phyloP scores from a whole-genome alignment of 176 grass and related monocot genomes.

The Miscanthus lutarioriparius region DNA sequence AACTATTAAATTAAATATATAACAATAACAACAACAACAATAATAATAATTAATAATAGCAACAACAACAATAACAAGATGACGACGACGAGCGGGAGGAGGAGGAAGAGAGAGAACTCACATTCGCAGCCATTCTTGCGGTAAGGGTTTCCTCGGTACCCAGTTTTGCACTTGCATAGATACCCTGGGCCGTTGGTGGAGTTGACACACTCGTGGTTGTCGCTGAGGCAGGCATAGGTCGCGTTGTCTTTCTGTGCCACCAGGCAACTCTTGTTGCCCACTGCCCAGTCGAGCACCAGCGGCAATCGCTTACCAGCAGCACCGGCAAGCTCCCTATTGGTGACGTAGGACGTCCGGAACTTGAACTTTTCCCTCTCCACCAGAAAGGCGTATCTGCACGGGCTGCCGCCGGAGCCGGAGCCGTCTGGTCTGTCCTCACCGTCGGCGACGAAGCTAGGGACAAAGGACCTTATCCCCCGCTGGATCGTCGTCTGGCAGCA shows the following conservation, averaged over 20 bases:
- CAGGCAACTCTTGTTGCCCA: conserved; percentile 31
- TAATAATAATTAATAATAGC: too few relatives aligned
- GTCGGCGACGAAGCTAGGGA: not conserved
- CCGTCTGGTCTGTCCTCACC: not conserved
- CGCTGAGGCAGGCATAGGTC: conserved; percentile 35
- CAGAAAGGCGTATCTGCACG: conserved; percentile 48
- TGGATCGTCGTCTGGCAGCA: conserved; percentile 55
- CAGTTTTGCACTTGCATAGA: conserved; percentile 46
- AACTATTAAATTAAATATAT: too few relatives aligned
- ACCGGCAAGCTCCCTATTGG: not conserved
- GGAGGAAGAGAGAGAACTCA: not conserved
- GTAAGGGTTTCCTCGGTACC: conserved; percentile 65
- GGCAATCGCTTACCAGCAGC: not conserved
- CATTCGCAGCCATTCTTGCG: conserved; percentile 36
- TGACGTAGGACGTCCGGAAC: conserved; percentile 22
- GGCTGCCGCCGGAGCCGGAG: not conserved
- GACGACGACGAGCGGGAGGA: too few relatives aligned
- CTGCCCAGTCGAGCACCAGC: conserved; percentile 51
- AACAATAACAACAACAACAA: too few relatives aligned
- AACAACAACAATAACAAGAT: too few relatives aligned
- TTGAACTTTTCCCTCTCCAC: conserved; percentile 25
- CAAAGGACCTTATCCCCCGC: conserved; percentile 4
- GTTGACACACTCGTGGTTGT: conserved; percentile 34
- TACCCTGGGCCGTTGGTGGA: conserved; percentile 35
- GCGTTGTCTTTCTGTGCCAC: not conserved